Evolutionary conservation across 169 alveolate genomes (phyloP).

Genomic region (Eimeria acervulina): DNA sequence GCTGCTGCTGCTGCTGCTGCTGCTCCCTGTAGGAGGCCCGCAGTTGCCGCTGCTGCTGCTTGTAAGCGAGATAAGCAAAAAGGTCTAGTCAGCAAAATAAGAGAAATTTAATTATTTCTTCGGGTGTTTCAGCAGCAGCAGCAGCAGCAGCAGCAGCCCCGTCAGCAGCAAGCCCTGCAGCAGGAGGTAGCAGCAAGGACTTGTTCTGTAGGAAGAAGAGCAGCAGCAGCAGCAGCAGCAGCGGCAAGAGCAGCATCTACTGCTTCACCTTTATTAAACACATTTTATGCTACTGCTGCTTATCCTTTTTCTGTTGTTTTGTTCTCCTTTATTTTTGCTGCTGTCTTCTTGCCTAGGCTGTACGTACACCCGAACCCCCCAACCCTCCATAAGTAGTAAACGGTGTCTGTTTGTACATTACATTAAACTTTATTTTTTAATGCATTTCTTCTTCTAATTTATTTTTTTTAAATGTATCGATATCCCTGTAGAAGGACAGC

Average conservation of each 20-base stretch:
- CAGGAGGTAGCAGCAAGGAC: slow-evolving; percentile 43
- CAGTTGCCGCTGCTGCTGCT: slow-evolving; percentile 39
- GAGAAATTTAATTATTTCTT: background rate
- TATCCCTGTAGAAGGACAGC: background rate
- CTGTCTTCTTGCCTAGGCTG: background rate
- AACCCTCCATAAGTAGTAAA: too few relatives aligned
- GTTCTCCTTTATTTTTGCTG: background rate
- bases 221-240: slow-evolving; percentile 66
- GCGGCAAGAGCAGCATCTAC: background rate
- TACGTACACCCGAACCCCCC: background rate
- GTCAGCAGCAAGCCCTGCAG: slow-evolving; percentile 47
- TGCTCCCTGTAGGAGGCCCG: background rate
- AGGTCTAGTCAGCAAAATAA: background rate
- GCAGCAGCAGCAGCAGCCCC: slow-evolving; percentile 40
- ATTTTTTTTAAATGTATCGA: background rate
- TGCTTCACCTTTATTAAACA: background rate
- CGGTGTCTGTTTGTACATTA: too few relatives aligned
- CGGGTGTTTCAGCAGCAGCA: slow-evolving; percentile 1
- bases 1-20: slow-evolving; percentile 45
- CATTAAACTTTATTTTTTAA: background rate
- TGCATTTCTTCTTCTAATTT: background rate
- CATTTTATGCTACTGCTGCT: background rate
- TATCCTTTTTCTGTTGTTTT: background rate
- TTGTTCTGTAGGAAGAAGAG: background rate
- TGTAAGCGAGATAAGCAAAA: background rate